phyloP scores from a whole-genome alignment of 1,284 basidiomycete genomes.

The Fomes fomentarius region DNA sequence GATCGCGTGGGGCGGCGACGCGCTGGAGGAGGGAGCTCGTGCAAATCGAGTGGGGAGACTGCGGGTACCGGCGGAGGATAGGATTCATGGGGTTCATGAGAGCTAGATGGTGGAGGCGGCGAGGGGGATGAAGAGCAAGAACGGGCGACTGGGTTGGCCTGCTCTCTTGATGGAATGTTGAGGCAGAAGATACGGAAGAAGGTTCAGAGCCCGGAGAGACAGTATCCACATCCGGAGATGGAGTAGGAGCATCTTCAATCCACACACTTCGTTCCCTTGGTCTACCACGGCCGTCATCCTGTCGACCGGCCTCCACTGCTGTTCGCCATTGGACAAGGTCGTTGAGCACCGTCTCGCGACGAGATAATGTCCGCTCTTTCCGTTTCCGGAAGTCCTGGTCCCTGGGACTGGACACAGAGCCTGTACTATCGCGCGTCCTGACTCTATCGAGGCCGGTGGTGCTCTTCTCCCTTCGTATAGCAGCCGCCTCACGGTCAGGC shows the following conservation, averaged over 20 bases:
- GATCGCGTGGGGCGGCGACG: conserved; percentile 22
- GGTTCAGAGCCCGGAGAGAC: conserved; percentile 31
- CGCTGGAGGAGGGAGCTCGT: conserved; percentile 29
- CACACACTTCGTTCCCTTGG: conserved; percentile 48
- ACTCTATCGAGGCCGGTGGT: conserved; percentile 58
- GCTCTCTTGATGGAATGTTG: conserved; percentile 31
- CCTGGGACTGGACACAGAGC: conserved; percentile 31
- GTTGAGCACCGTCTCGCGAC: conserved; percentile 42
- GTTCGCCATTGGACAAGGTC: conserved; percentile 57
- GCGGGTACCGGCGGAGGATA: conserved; percentile 9
- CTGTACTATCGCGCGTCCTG: conserved; percentile 50
- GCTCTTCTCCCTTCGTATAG: conserved; percentile 67
- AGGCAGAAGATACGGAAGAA: conserved; percentile 28
- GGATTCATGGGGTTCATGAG: conserved; percentile 24
- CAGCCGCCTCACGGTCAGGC: conserved; percentile 75
- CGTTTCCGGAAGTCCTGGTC: conserved; percentile 39
- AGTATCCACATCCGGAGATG: conserved; percentile 19
- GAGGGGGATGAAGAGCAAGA: conserved; percentile 53
- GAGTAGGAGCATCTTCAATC: conserved; percentile 25
- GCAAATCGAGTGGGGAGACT: conserved; percentile 25
- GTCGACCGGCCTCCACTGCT: conserved; percentile 44
- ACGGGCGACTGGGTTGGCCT: conserved; percentile 32
- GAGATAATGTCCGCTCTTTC: conserved; percentile 42
- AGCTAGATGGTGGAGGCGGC: conserved; percentile 38
- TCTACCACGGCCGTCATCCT: conserved; percentile 55